Conservation (phyloP, 78 protist species). For the Polysphondylium violaceum region DNA sequence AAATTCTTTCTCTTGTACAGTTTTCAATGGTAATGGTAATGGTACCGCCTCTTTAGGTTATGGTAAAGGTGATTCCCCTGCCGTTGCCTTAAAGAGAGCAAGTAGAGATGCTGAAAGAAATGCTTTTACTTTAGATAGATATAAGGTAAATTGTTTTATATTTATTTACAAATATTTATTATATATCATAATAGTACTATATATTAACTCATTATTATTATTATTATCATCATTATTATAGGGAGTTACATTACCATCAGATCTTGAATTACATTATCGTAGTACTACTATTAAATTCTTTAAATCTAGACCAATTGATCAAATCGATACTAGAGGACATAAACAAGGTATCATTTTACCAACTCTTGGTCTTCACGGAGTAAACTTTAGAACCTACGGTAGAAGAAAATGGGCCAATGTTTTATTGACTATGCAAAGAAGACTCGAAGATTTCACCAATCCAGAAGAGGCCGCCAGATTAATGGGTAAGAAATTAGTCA, state of each 20-base stretch:
- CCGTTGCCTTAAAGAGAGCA: slow-evolving; percentile 32
- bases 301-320: background rate
- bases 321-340: background rate
- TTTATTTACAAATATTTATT: background rate
- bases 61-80: slow-evolving; percentile 72
- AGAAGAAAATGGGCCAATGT: slow-evolving; percentile 29
- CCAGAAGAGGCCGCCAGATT: slow-evolving; percentile 58
- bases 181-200: background rate
- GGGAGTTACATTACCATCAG: slow-evolving; percentile 32
- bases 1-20: slow-evolving; percentile 16
- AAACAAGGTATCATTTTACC: slow-evolving; percentile 21
- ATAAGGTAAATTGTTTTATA: background rate
- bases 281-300: slow-evolving; percentile 43
- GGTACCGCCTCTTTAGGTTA: slow-evolving; percentile 76
- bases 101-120: slow-evolving; percentile 51
- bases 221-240: background rate
- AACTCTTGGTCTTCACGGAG: slow-evolving; percentile 52
- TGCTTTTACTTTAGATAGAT: slow-evolving; percentile 37
- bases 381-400: slow-evolving; percentile 48
- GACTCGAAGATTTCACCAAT: slow-evolving; percentile 38
- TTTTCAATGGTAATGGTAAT: slow-evolving; percentile 61
- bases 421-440: slow-evolving; percentile 8
- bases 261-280: slow-evolving; percentile 43
- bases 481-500: slow-evolving; percentile 51
- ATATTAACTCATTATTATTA: too few relatives aligned